These are phyloP conservation scores for Chaetomiaceae sp. DNA, from an alignment of 2,329 filamentous ascomycete genomes.

Conservation along the genomic window DNA sequence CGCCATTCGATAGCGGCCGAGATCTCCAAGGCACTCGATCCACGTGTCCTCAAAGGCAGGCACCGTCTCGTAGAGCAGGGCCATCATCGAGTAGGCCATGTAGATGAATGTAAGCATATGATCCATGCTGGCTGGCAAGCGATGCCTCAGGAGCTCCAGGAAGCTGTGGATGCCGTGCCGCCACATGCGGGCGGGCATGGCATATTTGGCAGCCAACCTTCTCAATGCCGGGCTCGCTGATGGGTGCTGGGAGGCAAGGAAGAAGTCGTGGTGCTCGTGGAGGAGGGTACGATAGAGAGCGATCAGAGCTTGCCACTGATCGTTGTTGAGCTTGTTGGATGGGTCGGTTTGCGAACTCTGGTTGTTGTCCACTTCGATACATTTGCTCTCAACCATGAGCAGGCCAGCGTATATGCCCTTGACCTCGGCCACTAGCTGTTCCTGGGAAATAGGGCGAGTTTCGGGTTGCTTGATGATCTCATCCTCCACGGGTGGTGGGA, in stretches of 20 bases:
- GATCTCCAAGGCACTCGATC: too few species aligned
- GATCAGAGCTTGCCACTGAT: too few species aligned
- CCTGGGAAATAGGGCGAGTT: too few species aligned
- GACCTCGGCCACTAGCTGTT: too few species aligned
- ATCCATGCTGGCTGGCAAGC: too few species aligned
- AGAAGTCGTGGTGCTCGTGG: too few species aligned
- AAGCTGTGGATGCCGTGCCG: constrained; percentile 85
- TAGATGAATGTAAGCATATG: too few species aligned
- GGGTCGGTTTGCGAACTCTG: constrained; percentile 45
- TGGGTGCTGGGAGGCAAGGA: constrained; percentile 82
- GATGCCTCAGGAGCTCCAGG: constrained; percentile 68
- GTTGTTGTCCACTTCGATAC: constrained; percentile 73
- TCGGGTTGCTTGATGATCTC: constrained; percentile 48
- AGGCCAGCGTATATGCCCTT: too few species aligned
- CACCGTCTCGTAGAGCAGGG: too few species aligned
- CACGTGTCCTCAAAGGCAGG: too few species aligned
- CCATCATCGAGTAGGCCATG: too few species aligned
- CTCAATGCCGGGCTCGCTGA: constrained; percentile 65
- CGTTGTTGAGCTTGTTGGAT: constrained; percentile 44
- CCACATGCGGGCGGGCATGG: constrained; percentile 94
- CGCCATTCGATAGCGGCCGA: constrained; percentile 79
- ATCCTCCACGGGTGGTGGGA: constrained; percentile 17
- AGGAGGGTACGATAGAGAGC: too few species aligned
- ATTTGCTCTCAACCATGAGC: constrained; percentile 82
- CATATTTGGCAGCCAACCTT: constrained; percentile 71